These are phyloP conservation scores for Aspergillus heteromorphus DNA, from an alignment of 495 filamentous ascomycete species.

Conservation along the genomic window DNA sequence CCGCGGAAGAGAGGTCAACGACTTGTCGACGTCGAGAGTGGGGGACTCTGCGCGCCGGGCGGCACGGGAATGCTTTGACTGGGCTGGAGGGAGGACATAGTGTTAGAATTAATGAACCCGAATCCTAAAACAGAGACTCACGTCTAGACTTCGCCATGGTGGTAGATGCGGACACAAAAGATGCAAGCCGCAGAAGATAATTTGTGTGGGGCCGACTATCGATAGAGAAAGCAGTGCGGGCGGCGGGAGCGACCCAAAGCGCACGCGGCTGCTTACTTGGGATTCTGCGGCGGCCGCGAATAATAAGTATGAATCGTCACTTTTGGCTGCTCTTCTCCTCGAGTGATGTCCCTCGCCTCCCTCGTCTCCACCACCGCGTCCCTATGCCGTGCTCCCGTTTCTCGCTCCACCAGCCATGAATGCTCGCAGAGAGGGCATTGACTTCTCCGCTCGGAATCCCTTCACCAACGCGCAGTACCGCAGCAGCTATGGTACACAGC, in stretches of 20 bases:
- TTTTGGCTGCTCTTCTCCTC: conserved; percentile 1
- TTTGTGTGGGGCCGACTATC: conserved; percentile 34
- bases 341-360: conserved; percentile 17
- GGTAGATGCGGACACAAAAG: conserved; percentile 9
- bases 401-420: conserved; percentile 35
- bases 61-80: conserved; percentile 61
- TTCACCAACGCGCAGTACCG: conserved; percentile 21
- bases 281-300: background rate
- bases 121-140: conserved; percentile 14
- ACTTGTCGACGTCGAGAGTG: conserved; percentile 70
- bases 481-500: conserved; percentile 33
- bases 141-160: conserved; percentile 50
- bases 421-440: conserved; percentile 30
- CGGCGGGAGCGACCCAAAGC: conserved; percentile 19
- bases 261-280: conserved; percentile 23
- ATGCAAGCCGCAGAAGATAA: conserved; percentile 12
- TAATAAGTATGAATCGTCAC: no score
- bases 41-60: conserved; percentile 68
- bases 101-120: conserved; percentile 15
- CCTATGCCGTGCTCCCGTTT: conserved; percentile 19
- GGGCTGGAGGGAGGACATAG: conserved; percentile 23
- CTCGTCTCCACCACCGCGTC: no score
- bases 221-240: conserved; percentile 39
- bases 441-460: conserved; percentile 29
- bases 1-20: conserved; percentile 55